Conservation (phyloP, 2,329 filamentous ascomycete genomes). For the Trichoderma semiorbis region DNA sequence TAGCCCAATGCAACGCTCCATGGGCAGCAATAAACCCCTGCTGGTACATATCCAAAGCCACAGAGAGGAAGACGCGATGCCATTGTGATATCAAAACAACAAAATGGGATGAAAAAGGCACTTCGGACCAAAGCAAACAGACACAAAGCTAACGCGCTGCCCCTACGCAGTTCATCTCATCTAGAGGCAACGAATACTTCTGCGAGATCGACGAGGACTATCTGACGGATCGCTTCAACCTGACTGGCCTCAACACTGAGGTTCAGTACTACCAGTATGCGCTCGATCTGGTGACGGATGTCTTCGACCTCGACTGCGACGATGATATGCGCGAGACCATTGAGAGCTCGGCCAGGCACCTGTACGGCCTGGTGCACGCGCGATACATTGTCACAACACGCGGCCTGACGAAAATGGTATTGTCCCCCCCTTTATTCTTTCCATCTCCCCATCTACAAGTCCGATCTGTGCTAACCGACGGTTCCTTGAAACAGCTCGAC, state of each 20-base stretch:
- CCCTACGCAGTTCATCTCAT: conserved; percentile 81
- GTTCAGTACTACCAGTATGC: conserved; percentile 99
- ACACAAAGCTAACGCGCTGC: background rate
- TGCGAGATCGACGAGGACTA: conserved; percentile 99
- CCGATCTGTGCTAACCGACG: background rate
- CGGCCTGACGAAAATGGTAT: conserved; percentile 92
- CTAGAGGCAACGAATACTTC: conserved; percentile 96
- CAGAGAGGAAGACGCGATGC: background rate
- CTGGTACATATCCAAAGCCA: background rate
- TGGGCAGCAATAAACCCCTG: background rate
- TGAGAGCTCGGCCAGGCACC: conserved; percentile 91
- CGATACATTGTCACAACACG: conserved; percentile 95
- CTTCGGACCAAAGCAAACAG: background rate
- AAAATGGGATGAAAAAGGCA: background rate
- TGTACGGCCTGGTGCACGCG: conserved; percentile 94
- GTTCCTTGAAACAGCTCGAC: conserved; percentile 63
- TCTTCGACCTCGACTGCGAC: conserved; percentile 97
- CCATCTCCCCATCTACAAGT: background rate
- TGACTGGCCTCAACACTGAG: conserved; percentile 94
- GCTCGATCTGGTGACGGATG: conserved; percentile 92
- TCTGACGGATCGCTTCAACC: conserved; percentile 94
- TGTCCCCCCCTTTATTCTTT: background rate
- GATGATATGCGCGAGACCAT: conserved; percentile 98
- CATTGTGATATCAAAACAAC: background rate
- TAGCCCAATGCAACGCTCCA: background rate